Evolutionary conservation across 2,329 filamentous ascomycete genomes (phyloP), one percentile per base, ranked within the genome.

Genomic region (Aspergillus transmontanensis): DNA sequence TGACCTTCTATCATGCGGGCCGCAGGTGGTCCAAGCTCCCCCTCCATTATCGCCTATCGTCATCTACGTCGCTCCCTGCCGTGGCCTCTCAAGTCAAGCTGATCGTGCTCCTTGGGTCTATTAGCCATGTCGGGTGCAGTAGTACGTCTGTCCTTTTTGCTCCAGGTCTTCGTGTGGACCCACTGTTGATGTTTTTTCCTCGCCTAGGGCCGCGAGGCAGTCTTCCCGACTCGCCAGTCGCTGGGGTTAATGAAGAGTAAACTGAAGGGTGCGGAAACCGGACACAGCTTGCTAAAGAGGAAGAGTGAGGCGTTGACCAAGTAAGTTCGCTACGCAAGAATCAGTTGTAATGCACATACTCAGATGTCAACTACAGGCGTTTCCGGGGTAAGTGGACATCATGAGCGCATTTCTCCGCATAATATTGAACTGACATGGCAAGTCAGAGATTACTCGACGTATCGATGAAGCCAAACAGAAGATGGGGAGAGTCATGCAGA

Each of bases 401-500:
- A 63, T 64, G 63, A 58, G 65, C 63, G 55, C 65, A 66, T 63
- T 48, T 54, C 69, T 66, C 70, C 70, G 62, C 66, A 69, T 61
- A 66, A 57, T 60, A 64, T 59, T 54, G 56, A 56, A 68, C 74
- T 78, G 66, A 78, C 65, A 28, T 54, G 51, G 53, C 30, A 59
- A 72, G 23, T 69, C 77, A 92, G 95, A 99, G 74, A 99, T 99
- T 74, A 97, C 95, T 57, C 89, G 89, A 78, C 91, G 95, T 75
- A 99, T 99, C 80, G 94, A 99, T 82, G 95, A 99, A 80, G 95
- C 95, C 48, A 99, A 99, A 82, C 91, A 94, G 72, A 99, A 99
- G 84, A 99, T 99, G 94, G 95, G 95, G 62, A 88, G 94, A 39
- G 95, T 99, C 43, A 99, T 99, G 95, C 94, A 98, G 80, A 96